Percentiles rank a stretch among this genome's conserved stretches.
Evolutionary conservation across 164 flowering plant genomes (phyloP).

Genomic region (Pachysandra terminalis): DNA sequence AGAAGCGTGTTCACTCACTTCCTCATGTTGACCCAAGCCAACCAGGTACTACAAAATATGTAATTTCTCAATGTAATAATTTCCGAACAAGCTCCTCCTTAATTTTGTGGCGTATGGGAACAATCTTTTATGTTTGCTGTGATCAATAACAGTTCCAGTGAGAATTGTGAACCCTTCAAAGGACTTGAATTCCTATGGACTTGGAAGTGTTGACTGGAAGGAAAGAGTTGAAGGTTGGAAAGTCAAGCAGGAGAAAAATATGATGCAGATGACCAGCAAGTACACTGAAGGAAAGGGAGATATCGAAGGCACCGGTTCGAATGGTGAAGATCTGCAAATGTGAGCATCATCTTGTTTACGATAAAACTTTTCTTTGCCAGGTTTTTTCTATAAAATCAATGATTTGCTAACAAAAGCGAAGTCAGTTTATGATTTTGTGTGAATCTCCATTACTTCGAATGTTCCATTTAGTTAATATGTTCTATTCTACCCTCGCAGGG

Average conservation of each 20-base stretch:
- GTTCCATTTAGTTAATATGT: background rate
- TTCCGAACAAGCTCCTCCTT: background rate
- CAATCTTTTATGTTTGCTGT: constrained; percentile 3
- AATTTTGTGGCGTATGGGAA: constrained; percentile 2
- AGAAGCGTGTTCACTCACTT: constrained; percentile 63
- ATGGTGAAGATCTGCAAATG: constrained; percentile 98
- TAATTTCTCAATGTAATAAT: background rate
- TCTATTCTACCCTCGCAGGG: constrained; percentile 44
- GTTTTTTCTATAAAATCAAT: background rate
- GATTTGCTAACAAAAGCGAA: background rate
- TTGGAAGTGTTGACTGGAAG: constrained; percentile 98
- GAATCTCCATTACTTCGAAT: background rate
- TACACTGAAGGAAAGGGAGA: constrained; percentile 84
- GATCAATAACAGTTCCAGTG: constrained; percentile 74
- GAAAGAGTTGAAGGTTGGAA: constrained; percentile 99
- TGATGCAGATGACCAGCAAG: constrained; percentile 62
- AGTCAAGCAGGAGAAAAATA: constrained; percentile 85
- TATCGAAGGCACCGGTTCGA: constrained; percentile 94
- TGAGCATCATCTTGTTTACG: constrained; percentile 22
- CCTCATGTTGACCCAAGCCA: constrained; percentile 83
- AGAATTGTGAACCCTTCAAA: constrained; percentile 94
- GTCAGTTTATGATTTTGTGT: background rate
- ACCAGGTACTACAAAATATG: constrained; percentile 55
- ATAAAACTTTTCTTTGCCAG: background rate
- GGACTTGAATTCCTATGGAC: constrained; percentile 93